A percentile compares a stretch with the other conserved stretches of the same genome.
Evolutionary conservation across 352 stramenopile species (phyloP).

Genomic region (Phytophthora citricola): DNA sequence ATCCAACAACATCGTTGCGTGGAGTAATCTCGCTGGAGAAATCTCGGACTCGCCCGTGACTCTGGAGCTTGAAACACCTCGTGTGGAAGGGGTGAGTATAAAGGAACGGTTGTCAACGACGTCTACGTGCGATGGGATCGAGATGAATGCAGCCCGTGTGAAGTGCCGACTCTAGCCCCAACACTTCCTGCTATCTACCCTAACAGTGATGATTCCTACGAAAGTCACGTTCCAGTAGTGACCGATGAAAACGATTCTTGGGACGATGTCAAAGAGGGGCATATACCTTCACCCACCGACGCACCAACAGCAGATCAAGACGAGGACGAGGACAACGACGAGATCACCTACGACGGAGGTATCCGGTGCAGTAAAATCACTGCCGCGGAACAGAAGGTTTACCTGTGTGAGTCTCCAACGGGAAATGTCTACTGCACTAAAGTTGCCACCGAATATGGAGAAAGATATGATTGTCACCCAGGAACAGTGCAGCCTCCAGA

Average conservation of each 20-base stretch:
- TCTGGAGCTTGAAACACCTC: too few relatives aligned
- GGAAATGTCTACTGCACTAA: conserved; percentile 12
- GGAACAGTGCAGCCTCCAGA: background rate
- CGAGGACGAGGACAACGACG: background rate
- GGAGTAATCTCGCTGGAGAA: background rate
- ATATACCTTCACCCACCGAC: background rate
- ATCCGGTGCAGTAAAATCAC: conserved; percentile 20
- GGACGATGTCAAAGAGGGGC: conserved; percentile 9
- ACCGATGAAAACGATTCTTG: conserved; percentile 14
- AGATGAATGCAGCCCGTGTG: background rate
- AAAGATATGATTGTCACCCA: conserved; percentile 10
- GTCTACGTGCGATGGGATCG: too few relatives aligned
- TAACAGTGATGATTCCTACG: conserved; percentile 13
- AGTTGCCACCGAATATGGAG: conserved; percentile 18
- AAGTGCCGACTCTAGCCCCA: background rate
- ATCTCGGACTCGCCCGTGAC: too few relatives aligned
- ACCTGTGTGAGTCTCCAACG: conserved; percentile 8
- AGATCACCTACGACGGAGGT: background rate
- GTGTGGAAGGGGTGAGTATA: too few relatives aligned
- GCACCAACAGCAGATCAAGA: background rate
- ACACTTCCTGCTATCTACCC: conserved; percentile 16
- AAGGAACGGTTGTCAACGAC: too few relatives aligned
- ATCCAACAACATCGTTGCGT: too few relatives aligned
- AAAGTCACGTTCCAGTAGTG: conserved; percentile 12
- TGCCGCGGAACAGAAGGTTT: conserved; percentile 3